Percentiles rank a stretch among this genome's conserved stretches.
These are phyloP conservation scores for Elongisporangium senticosum DNA, from an alignment of 352 stramenopile species.

Conservation along the genomic window DNA sequence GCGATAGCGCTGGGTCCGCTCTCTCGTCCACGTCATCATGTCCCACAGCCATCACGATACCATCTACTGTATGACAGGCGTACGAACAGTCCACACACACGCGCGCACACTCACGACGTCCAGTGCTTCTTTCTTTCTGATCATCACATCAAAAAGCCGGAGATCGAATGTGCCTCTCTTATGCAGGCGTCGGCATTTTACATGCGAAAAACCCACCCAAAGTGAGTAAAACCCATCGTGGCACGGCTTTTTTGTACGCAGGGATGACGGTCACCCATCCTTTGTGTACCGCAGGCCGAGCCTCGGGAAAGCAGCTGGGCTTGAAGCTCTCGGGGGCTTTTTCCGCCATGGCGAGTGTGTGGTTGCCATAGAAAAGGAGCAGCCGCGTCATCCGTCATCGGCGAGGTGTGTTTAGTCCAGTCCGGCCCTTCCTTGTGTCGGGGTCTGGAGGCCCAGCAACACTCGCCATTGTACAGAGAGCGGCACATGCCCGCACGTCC, in stretches of 20 bases:
- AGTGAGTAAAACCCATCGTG: neutral
- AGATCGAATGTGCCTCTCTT: neutral
- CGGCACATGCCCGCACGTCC: neutral
- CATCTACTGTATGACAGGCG: neutral
- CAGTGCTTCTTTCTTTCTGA: neutral
- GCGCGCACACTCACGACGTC: neutral
- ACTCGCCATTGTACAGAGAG: neutral
- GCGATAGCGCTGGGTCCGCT: neutral
- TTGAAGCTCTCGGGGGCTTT: neutral
- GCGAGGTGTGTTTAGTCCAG: neutral
- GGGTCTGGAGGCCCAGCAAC: neutral
- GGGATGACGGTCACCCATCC: neutral
- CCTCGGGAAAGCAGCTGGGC: neutral
- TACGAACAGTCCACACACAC: neutral
- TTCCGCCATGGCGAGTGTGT: neutral
- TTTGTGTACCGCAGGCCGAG: neutral
- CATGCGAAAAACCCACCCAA: neutral
- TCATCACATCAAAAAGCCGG: neutral
- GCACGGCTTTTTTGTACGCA: no score
- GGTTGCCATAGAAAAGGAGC: neutral
- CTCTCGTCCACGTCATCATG: neutral
- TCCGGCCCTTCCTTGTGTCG: neutral
- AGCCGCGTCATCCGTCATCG: neutral
- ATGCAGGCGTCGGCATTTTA: neutral
- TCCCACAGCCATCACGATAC: neutral